A percentile compares a stretch with the other conserved stretches of the same genome.
Evolutionary conservation across 345 rosid genomes (phyloP).

Genomic region (Corchorus capsularis): DNA sequence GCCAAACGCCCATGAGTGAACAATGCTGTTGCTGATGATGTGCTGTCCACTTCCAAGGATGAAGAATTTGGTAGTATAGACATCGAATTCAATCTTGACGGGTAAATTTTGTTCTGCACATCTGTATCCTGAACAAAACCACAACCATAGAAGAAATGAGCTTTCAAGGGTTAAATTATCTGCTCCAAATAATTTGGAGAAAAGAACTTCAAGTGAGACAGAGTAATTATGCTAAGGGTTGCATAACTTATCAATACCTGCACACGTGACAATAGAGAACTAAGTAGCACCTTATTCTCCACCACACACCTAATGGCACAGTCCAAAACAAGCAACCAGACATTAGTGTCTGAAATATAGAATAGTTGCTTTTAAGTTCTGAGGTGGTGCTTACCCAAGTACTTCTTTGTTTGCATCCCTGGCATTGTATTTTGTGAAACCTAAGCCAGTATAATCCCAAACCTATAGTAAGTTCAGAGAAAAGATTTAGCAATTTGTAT

Average conservation of each 20-base stretch:
- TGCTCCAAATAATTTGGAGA: neutral
- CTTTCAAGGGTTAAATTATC: neutral
- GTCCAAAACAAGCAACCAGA: conserved; percentile 24
- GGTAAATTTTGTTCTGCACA: conserved; percentile 62
- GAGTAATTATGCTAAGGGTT: conserved; percentile 4
- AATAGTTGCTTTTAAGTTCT: neutral
- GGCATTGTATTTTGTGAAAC: conserved; percentile 80
- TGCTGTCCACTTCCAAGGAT: conserved; percentile 40
- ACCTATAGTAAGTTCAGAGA: conserved; percentile 48
- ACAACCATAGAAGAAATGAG: neutral
- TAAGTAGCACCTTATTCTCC: conserved; percentile 93
- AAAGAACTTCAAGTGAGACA: neutral
- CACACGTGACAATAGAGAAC: conserved; percentile 64
- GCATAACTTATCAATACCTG: conserved; percentile 49
- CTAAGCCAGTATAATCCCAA: conserved; percentile 96
- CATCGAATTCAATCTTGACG: conserved; percentile 77
- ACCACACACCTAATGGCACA: conserved; percentile 73
- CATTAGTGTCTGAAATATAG: conserved; percentile 12
- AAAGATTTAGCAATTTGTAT: neutral
- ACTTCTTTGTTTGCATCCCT: conserved; percentile 71
- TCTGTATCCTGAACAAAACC: conserved; percentile 59
- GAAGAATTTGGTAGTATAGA: conserved; percentile 56
- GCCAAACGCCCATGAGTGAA: conserved; percentile 53
- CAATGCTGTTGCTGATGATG: conserved; percentile 41
- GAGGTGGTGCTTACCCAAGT: conserved; percentile 62